Evolutionary conservation across 495 filamentous ascomycete genomes (phyloP), one percentile per base, ranked within the genome.

Genomic region (Neurospora sp.): DNA sequence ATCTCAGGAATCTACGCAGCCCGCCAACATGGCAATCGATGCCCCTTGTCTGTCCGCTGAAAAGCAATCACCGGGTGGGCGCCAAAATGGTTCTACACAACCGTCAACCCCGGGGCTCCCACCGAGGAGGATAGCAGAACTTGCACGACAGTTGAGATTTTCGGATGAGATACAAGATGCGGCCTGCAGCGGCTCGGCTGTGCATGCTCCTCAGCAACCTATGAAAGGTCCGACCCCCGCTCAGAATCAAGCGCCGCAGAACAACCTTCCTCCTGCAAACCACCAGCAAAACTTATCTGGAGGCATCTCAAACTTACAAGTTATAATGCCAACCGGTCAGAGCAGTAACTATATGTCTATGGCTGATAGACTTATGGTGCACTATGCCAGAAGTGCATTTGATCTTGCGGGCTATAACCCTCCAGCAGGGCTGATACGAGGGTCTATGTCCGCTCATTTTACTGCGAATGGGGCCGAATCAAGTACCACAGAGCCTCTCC

Each of bases 41-140:
- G 12, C 71, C 20, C 54, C 70, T 20, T 74, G 18, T 8, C 42
- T 76, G 44, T 35, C 70, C 39, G 7, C 72, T 74, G 27, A 70
- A 74, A 8, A 73, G 54, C 16, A 39, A 39, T 3, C 66, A 70
- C 4, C 41, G 12, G 14, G 41, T 73, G 8, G 4, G 12, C 39
- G 7, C 11, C 23, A n/a, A 69, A 11, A 66, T 69, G 2, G 38
- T 42, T 6, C 41, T 44, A 8, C 38, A 39, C 14, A 69, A 73
- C 14, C 42, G 54, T 27, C 37, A 69, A 16, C 37, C 27, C 37
- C 41, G 20, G 4, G 69, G 42, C 9, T 14, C 41, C 10, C 72
- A 73, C 71, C 71, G 46, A 20, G 27, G 8, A 31, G 39, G 27
- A 16, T 69, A 35, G 23, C 11, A 44, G 38, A 46, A 23, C 7